phyloP scores from a whole-genome alignment of 257 asterid species.

The Primulina huaijiensis region DNA sequence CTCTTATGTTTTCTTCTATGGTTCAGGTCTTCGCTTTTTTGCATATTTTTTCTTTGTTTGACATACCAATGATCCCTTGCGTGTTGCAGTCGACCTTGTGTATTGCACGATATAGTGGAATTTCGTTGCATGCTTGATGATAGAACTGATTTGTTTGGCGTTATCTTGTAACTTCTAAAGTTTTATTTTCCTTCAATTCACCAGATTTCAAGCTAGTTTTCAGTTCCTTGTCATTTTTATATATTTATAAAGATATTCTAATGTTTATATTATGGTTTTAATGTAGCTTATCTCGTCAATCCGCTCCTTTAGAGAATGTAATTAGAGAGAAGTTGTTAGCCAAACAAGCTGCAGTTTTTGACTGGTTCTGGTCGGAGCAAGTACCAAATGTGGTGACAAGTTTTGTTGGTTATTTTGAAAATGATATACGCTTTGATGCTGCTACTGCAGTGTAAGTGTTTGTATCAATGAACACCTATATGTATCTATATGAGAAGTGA shows the following conservation, averaged over 20 bases:
- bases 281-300: conserved; percentile 67
- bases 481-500: conserved; percentile 19
- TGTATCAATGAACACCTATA: conserved; percentile 1
- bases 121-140: conserved; percentile 15
- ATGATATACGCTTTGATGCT: conserved; percentile 56
- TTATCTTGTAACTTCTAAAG: conserved; percentile 10
- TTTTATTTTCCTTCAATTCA: conserved; percentile 13
- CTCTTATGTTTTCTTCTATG: conserved; percentile 7
- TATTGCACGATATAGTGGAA: conserved; percentile 6
- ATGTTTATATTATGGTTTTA: conserved; percentile 28
- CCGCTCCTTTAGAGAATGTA: conserved; percentile 79
- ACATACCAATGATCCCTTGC: conserved; percentile 1
- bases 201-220: conserved; percentile 23
- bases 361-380: conserved; percentile 93
- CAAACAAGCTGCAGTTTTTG: conserved; percentile 70
- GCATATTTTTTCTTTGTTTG: conserved; percentile 10
- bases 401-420: conserved; percentile 70
- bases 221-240: conserved; percentile 20
- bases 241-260: conserved; percentile 17
- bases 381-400: conserved; percentile 64
- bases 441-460: conserved; percentile 67
- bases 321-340: conserved; percentile 69
- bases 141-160: neutral
- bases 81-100: neutral
- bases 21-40: conserved; percentile 15